These are phyloP conservation scores for Microdochium paspali DNA, from an alignment of 2,329 filamentous ascomycete genomes.

Conservation along the genomic window DNA sequence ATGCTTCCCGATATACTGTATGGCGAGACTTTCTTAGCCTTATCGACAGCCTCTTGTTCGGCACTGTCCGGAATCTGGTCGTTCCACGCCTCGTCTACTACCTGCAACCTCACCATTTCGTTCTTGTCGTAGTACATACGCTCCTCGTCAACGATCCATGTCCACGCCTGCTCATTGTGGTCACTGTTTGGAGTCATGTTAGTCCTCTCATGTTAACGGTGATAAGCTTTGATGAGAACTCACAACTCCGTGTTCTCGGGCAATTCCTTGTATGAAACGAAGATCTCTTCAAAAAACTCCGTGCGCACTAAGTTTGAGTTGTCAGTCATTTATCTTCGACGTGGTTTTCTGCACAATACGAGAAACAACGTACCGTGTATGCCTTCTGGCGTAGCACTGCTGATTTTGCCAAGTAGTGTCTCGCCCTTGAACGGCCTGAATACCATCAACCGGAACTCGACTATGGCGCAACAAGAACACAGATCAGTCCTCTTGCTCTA, in stretches of 20 bases:
- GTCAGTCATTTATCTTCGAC: not conserved
- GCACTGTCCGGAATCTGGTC: constrained; percentile 70
- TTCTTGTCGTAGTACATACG: constrained; percentile 82
- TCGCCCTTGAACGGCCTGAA: constrained; percentile 96
- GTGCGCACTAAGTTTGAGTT: constrained; percentile 52
- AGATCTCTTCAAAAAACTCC: constrained; percentile 92
- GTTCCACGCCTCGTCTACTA: constrained; percentile 83
- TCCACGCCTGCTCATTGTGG: constrained; percentile 69
- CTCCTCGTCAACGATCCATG: constrained; percentile 69
- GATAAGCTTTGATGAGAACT: constrained; percentile 21
- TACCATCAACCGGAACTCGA: constrained; percentile 86
- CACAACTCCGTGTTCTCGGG: constrained; percentile 71
- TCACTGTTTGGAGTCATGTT: constrained; percentile 38
- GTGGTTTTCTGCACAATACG: too few species aligned
- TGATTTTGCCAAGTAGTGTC: constrained; percentile 78
- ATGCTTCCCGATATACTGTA: constrained; percentile 61
- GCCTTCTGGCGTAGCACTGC: constrained; percentile 59
- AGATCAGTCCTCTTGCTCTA: constrained; percentile 1
- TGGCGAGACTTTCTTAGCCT: constrained; percentile 52
- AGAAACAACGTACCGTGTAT: constrained; percentile 50
- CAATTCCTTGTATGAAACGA: constrained; percentile 64
- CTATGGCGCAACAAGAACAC: constrained; percentile 35
- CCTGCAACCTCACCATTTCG: constrained; percentile 78
- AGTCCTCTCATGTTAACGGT: constrained; percentile 1
- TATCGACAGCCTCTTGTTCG: constrained; percentile 44